Base-by-base conservation (phyloP, 1,139 yeast species). In the Arxiozyma slooffiae region DNA sequence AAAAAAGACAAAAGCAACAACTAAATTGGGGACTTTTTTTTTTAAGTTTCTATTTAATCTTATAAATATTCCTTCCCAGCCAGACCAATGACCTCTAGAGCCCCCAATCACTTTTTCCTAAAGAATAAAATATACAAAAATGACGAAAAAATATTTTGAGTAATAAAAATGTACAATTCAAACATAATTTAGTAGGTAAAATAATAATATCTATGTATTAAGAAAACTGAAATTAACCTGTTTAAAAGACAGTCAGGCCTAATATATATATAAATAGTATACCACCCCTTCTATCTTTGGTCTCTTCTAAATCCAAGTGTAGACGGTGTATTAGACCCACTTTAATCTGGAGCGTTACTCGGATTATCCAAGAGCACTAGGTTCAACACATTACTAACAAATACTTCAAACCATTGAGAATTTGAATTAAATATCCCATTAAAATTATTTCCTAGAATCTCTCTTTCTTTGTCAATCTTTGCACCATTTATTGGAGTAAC, bases 321-420 rank as follows among this genome's bases (percentile, higher is more conserved):
- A 21, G 45, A 42, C 1, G 45, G 45, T 14, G 45, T 18, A 9
- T 42, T 42, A 4, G 45, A 11, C 6, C 39, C 23, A 9, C 24
- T 42, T 34, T 42, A 38, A 34, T 24, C 14, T 42, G 39, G 26
- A 11, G 23, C 20, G 20, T 34, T 34, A 1, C 26, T 34, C 14
- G 43, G 39, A 45, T 71, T 75, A 61, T 92, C 98, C 55, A 92
- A 75, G 52, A 92, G 76, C 0, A 92, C 97, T 0, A 98, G 99
- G 67, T 92, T 94, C 58, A 92, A 76, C 16, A 92, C 94, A 64
- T 88, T 86, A 60, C 92, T 96, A 66, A 94, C 99, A 66, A 92
- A 87, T 60, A 81, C 84, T 26, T 88, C 82, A 67, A 92, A 92
- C 97, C 99, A 92, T 61, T 80, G 81, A 14, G 94, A 85, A 59